A percentile compares a stretch with the other conserved stretches of the same genome.
Evolutionary conservation across 352 stramenopile species (phyloP).

Genomic region (Plasmopara viticola): DNA sequence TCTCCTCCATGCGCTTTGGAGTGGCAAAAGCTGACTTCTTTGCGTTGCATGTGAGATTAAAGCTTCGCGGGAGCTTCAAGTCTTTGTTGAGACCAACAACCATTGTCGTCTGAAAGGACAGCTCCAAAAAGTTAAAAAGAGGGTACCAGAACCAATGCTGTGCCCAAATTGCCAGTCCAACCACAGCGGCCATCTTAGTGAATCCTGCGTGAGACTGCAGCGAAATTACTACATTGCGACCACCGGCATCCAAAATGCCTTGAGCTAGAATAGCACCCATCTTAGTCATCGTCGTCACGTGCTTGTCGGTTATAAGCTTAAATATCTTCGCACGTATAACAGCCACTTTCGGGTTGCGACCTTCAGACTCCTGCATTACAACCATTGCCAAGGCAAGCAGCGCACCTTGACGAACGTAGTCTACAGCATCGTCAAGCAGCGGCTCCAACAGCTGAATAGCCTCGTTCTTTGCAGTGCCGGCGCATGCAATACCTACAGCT

Average conservation of each 20-base stretch:
- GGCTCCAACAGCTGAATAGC: conserved; percentile 96
- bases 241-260: conserved; percentile 96
- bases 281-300: conserved; percentile 98
- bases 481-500: conserved; percentile 97
- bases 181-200: conserved; percentile 95
- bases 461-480: conserved; percentile 94
- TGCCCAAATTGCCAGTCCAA: conserved; percentile 95
- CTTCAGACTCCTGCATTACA: conserved; percentile 96
- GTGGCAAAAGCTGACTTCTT: conserved; percentile 97
- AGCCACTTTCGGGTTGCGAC: conserved; percentile 76
- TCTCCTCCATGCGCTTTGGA: conserved; percentile 96
- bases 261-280: conserved; percentile 97
- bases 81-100: conserved; percentile 97
- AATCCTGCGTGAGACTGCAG: conserved; percentile 96
- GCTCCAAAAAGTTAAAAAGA: conserved; percentile 96
- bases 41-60: conserved; percentile 89
- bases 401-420: conserved; percentile 98
- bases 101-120: conserved; percentile 95
- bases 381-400: conserved; percentile 97
- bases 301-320: conserved; percentile 95
- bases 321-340: conserved; percentile 82
- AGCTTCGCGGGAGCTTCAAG: conserved; percentile 95
- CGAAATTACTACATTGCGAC: conserved; percentile 95
- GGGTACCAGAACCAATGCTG: conserved; percentile 99
- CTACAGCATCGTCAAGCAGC: conserved; percentile 96